Conservation (phyloP, 495 filamentous ascomycete genomes). For the Filosporella fistucella region DNA sequence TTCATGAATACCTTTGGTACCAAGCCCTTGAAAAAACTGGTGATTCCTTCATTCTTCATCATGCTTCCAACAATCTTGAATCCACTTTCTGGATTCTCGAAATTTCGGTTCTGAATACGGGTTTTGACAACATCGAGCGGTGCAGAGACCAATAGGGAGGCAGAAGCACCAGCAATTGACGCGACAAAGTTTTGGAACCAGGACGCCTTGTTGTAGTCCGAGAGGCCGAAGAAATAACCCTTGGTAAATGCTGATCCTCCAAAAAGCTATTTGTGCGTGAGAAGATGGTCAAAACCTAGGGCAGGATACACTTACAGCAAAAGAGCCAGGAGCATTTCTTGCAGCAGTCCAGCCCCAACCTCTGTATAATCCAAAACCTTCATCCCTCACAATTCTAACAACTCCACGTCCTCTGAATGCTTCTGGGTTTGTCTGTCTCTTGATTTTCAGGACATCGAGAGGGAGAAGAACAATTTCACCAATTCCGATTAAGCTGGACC, state of each 20-base stretch:
- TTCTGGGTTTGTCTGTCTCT: constrained; percentile 98
- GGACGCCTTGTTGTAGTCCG: constrained; percentile 91
- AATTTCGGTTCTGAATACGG: constrained; percentile 97
- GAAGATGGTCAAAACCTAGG: neutral
- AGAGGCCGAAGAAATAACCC: constrained; percentile 81
- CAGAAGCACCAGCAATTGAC: constrained; percentile 88
- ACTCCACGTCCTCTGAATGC: constrained; percentile 93
- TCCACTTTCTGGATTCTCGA: constrained; percentile 92
- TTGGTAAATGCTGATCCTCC: constrained; percentile 98
- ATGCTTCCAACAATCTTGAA: constrained; percentile 88
- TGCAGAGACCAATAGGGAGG: constrained; percentile 88
- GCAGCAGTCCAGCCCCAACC: constrained; percentile 98
- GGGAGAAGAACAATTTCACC: constrained; percentile 95
- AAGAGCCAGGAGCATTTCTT: constrained; percentile 93
- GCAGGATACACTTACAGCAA: constrained; percentile 64
- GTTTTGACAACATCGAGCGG: constrained; percentile 99
- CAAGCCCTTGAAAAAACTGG: constrained; percentile 95
- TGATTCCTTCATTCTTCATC: constrained; percentile 79
- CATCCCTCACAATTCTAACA: constrained; percentile 83
- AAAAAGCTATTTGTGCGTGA: constrained; percentile 65
- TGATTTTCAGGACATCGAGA: constrained; percentile 98
- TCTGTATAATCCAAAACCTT: constrained; percentile 93
- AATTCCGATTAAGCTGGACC: constrained; percentile 78
- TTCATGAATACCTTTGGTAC: constrained; percentile 65
- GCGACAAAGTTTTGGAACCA: constrained; percentile 98